Base-by-base conservation (phyloP, 805 yeast species). In the Teunomyces lycoperdinae region DNA sequence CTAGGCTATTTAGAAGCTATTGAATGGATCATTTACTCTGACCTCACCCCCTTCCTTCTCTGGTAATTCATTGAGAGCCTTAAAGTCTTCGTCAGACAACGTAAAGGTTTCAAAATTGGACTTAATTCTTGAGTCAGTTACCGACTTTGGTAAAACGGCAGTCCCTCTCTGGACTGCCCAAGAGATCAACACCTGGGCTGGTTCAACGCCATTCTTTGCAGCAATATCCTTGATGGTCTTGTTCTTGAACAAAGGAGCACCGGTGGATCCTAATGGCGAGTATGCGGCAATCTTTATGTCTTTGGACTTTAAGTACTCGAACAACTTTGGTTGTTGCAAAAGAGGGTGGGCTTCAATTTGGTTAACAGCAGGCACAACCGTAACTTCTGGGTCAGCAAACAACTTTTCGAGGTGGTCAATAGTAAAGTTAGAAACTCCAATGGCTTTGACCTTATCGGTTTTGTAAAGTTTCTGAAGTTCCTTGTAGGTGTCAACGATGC, bases 111-210 rank as follows among this genome's bases (percentile, higher is more conserved):
- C 51, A 42, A 73, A 63, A 57, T 76, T 76, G 31, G 63, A 53
- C 14, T 49, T 64, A 33, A 76, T 62, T 58, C 76, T 60, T 11
- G 49, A 48, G 11, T 58, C 53, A 17, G 51, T 53, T 10, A 64
- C 69, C 10, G 74, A 68, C 58, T 70, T 70, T 31, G 75, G 75
- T 48, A 70, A 64, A 8, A 69, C 74, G 33, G 68, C 62, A 4
- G 64, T 68, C 16, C 60, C 66, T 57, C 74, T 64, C 58, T 65
- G 66, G 17, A 70, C 53, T 11, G 73, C 73, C 75, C 75, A 71
- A 9, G 71, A 64, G 35, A 70, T 54, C 50, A 71, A 62, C 11
- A 70, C 64, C 42, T 63, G 66, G 11, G 71, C 73, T 16, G 73
- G 62, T 35, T 60, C 58, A 29, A 60, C 68, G 10, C 52, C 52